Percentiles rank a stretch among this genome's conserved stretches.
Conservation (phyloP, 345 rosid genomes). For the Linum trigynum region DNA sequence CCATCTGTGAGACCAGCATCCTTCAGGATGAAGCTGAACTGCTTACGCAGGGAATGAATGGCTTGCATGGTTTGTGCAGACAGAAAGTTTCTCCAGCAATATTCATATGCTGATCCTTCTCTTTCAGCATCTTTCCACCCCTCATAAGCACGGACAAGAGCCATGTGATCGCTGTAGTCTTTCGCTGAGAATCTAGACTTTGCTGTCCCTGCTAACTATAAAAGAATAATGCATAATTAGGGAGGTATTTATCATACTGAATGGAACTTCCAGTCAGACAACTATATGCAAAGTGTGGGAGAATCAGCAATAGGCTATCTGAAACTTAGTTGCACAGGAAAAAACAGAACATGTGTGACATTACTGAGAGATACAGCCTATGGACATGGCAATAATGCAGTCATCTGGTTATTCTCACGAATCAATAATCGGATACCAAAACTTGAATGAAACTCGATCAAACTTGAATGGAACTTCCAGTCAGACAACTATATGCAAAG, state of each 20-base stretch:
- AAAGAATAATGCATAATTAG: slow-evolving; percentile 3
- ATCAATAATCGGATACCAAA: too few relatives aligned
- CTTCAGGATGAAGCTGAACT: slow-evolving; percentile 71
- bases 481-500: too few relatives aligned
- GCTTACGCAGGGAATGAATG: slow-evolving; percentile 86
- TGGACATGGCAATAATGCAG: too few relatives aligned
- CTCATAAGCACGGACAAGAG: slow-evolving; percentile 96
- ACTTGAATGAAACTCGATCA: too few relatives aligned
- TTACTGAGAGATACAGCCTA: too few relatives aligned
- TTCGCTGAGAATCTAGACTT: slow-evolving; percentile 93
- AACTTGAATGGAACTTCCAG: too few relatives aligned
- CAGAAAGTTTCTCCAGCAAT: slow-evolving; percentile 95
- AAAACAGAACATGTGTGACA: too few relatives aligned
- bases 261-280: background rate
- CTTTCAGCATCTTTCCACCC: slow-evolving; percentile 98
- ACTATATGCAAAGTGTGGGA: background rate
- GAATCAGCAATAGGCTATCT: too few relatives aligned
- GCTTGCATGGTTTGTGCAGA: slow-evolving; percentile 96
- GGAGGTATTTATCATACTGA: background rate
- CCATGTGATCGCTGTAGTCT: slow-evolving; percentile 99
- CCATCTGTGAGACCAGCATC: slow-evolving; percentile 70
- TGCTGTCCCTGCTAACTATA: slow-evolving; percentile 86
- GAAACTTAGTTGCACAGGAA: too few relatives aligned
- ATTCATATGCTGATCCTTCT: slow-evolving; percentile 91
- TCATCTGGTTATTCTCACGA: too few relatives aligned